These are phyloP conservation scores for Alternaria triticina DNA, from an alignment of 2,329 filamentous ascomycete genomes.

Conservation along the genomic window DNA sequence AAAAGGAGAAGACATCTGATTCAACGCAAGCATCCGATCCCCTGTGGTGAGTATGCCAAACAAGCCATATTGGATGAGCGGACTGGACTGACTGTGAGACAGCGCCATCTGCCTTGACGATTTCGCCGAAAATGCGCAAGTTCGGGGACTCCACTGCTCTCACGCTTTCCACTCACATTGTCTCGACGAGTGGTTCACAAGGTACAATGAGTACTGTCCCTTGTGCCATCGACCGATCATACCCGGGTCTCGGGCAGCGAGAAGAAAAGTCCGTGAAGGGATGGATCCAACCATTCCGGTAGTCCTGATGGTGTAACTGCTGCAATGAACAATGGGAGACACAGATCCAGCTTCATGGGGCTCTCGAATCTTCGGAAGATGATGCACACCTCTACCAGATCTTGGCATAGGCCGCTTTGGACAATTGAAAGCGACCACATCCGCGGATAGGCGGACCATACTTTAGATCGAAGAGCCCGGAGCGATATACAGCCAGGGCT, in stretches of 20 bases:
- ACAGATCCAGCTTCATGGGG: neutral
- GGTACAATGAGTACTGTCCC: slow-evolving; percentile 48
- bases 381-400: neutral
- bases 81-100: slow-evolving; percentile 4
- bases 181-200: slow-evolving; percentile 47
- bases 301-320: slow-evolving; percentile 31
- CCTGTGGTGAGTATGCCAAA: slow-evolving; percentile 29
- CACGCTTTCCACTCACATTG: slow-evolving; percentile 48
- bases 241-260: slow-evolving; percentile 24
- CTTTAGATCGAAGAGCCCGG: neutral
- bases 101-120: slow-evolving; percentile 49
- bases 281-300: slow-evolving; percentile 21
- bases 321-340: neutral
- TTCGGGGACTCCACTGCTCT: slow-evolving; percentile 43
- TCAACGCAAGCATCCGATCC: slow-evolving; percentile 23
- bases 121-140: slow-evolving; percentile 40
- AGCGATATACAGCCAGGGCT: neutral
- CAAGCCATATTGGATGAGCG: neutral
- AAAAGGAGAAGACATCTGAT: slow-evolving; percentile 28
- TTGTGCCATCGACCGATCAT: slow-evolving; percentile 48
- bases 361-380: neutral
- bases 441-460: neutral
- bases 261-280: slow-evolving; percentile 10
- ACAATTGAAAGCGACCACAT: neutral
- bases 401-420: neutral